These are phyloP conservation scores for Pichia sp. DNA, from an alignment of 1,139 yeast species.

Conservation along the genomic window DNA sequence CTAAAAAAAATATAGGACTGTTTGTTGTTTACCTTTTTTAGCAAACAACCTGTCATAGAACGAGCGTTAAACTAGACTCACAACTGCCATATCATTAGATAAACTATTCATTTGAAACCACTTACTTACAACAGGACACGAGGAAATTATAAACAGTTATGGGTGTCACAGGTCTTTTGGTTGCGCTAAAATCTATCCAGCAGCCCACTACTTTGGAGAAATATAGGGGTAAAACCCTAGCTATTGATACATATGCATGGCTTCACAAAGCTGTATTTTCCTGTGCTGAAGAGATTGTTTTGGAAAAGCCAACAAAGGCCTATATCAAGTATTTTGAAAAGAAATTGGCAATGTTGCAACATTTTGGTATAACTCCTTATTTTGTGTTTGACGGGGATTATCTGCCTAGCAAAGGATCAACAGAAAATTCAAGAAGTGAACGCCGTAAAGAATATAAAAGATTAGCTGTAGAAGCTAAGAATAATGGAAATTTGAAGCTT, in stretches of 20 bases:
- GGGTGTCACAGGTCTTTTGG: conserved; percentile 80
- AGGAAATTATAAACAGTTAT: conserved; percentile 25
- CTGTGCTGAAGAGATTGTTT: conserved; percentile 79
- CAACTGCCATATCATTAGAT: too few species aligned
- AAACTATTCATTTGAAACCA: too few species aligned
- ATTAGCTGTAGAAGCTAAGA: conserved; percentile 43
- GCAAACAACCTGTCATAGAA: too few species aligned
- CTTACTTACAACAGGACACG: too few species aligned
- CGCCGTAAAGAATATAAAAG: conserved; percentile 50
- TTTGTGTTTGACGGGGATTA: conserved; percentile 93
- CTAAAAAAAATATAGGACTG: too few species aligned
- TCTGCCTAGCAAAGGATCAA: conserved; percentile 68
- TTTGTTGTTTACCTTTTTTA: too few species aligned
- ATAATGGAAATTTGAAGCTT: conserved; percentile 43
- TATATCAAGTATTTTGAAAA: conserved; percentile 55
- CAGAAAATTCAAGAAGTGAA: conserved; percentile 57
- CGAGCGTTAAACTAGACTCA: too few species aligned
- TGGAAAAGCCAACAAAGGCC: conserved; percentile 59
- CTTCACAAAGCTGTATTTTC: conserved; percentile 77
- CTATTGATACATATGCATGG: conserved; percentile 97
- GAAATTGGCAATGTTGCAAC: conserved; percentile 53
- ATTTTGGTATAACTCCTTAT: conserved; percentile 71
- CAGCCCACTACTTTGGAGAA: conserved; percentile 46
- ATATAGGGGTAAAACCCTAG: conserved; percentile 70
- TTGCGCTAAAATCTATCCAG: conserved; percentile 66